phyloP scores from a whole-genome alignment of 305 asterid species.

The Caryopteris hybrid region DNA sequence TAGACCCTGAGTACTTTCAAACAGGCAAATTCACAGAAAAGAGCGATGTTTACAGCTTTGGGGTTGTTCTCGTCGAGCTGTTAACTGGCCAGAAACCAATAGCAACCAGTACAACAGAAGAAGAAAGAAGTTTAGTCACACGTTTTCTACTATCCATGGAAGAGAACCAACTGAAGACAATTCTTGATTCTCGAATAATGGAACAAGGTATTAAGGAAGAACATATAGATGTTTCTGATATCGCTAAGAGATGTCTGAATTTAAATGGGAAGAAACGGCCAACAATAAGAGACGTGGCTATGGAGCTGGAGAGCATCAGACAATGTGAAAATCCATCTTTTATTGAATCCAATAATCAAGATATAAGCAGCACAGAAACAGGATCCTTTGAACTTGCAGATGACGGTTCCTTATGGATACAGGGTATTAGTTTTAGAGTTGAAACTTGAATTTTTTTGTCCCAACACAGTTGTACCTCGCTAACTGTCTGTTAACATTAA shows the following conservation, averaged over 20 bases:
- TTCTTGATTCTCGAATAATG: constrained; percentile 25
- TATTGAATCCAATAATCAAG: constrained; percentile 1
- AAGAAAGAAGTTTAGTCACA: constrained; percentile 27
- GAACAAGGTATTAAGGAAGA: constrained; percentile 27
- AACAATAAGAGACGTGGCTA: constrained; percentile 31
- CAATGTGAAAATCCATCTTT: neutral
- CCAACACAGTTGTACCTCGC: neutral
- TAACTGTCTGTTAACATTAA: neutral
- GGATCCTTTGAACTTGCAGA: neutral
- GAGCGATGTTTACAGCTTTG: constrained; percentile 40
- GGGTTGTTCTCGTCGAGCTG: constrained; percentile 36
- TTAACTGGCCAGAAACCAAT: constrained; percentile 28
- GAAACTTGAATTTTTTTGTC: neutral
- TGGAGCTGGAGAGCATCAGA: constrained; percentile 28
- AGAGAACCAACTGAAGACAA: constrained; percentile 10
- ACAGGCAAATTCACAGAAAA: constrained; percentile 31
- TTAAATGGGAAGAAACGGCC: constrained; percentile 32
- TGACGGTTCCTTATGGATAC: neutral
- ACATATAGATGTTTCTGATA: constrained; percentile 14
- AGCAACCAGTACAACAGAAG: constrained; percentile 14
- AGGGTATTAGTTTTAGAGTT: neutral
- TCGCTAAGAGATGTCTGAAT: constrained; percentile 29
- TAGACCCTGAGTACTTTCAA: constrained; percentile 37
- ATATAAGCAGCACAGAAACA: neutral
- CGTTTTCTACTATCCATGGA: constrained; percentile 27